These are phyloP conservation scores for Crithidia bombi DNA, from an alignment of 208 protist genomes.

Conservation along the genomic window DNA sequence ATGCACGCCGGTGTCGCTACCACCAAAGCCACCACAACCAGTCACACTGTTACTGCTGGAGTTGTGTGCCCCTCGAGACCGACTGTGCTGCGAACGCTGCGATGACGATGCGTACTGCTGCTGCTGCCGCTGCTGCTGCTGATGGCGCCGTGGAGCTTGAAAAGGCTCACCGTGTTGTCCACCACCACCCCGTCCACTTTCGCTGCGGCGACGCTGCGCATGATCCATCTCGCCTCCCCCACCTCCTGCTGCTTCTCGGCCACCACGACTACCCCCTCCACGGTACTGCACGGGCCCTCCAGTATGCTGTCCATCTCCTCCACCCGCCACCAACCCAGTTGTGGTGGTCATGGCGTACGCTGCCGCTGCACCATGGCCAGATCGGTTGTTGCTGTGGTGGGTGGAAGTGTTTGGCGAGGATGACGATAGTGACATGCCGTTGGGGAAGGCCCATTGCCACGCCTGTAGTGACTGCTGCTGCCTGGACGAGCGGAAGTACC, in stretches of 20 bases:
- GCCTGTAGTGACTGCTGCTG: too few relatives aligned
- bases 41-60: not conserved
- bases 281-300: not conserved
- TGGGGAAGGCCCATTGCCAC: not conserved
- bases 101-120: not conserved
- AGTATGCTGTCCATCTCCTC: not conserved
- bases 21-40: not conserved
- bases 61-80: not conserved
- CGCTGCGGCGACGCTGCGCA: not conserved
- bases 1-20: not conserved
- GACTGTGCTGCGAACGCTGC: constrained; percentile 1
- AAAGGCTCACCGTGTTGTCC: not conserved
- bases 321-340: not conserved
- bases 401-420: not conserved
- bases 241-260: not conserved
- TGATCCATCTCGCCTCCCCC: not conserved
- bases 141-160: not conserved
- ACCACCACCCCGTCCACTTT: not conserved
- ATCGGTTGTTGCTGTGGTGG: not conserved
- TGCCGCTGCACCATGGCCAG: not conserved
- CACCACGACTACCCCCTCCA: not conserved
- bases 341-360: not conserved
- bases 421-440: not conserved
- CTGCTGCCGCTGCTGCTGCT: constrained; percentile 7
- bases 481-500: not conserved